Conservation (phyloP, 176 grass and related monocot genomes). For the Panicum miliaceum region DNA sequence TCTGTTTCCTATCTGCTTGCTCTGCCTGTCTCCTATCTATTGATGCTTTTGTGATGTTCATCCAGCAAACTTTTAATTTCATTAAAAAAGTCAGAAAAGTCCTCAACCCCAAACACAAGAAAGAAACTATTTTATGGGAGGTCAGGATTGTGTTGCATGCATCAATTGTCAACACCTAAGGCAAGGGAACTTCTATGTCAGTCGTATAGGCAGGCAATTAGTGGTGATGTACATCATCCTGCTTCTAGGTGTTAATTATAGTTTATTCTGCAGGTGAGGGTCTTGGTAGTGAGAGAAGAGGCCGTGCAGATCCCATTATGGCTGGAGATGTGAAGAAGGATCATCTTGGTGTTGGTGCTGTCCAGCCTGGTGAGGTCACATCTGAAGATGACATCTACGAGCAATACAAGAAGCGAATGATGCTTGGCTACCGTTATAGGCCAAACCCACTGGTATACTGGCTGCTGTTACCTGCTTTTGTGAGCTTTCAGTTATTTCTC, state of each 20-base stretch:
- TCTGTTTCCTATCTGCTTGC: background rate
- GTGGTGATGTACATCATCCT: background rate
- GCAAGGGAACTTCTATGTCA: background rate
- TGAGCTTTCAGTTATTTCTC: background rate
- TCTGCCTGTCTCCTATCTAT: background rate
- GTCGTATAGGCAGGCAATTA: background rate
- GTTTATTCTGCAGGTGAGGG: constrained; percentile 81
- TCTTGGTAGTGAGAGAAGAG: constrained; percentile 88
- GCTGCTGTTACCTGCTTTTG: background rate
- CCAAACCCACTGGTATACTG: constrained; percentile 88
- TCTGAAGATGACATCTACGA: constrained; percentile 98
- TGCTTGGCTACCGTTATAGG: constrained; percentile 94
- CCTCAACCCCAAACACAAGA: background rate
- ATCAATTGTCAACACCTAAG: background rate
- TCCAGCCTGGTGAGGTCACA: constrained; percentile 73
- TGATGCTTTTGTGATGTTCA: background rate
- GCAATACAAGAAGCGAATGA: constrained; percentile 99
- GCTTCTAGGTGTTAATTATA: constrained; percentile 10
- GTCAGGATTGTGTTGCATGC: constrained; percentile 8
- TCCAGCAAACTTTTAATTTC: background rate
- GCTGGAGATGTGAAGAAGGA: constrained; percentile 90
- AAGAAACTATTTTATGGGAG: background rate
- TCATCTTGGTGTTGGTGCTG: constrained; percentile 92
- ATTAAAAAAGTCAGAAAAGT: background rate
- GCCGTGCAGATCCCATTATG: constrained; percentile 80